Percentiles rank a stretch among this genome's conserved stretches.
phyloP scores from a whole-genome alignment of 75 land plant genomes.

The Cunninghamia lanceolata region DNA sequence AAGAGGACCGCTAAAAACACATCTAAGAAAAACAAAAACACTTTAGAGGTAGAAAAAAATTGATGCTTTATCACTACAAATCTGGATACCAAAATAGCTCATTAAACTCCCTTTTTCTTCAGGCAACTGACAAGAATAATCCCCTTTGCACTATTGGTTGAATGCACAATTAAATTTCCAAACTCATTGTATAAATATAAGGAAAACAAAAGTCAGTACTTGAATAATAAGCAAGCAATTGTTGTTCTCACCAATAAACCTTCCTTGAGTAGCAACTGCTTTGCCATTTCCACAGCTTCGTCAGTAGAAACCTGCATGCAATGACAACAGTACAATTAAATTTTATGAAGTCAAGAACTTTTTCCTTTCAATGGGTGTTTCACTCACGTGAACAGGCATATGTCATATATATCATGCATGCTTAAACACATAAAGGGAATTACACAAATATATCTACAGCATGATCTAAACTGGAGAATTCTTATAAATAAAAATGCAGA shows the following conservation, averaged over 20 bases:
- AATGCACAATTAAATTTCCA: not conserved
- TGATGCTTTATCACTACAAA: not conserved
- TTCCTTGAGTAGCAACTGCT: slow-evolving; percentile 42
- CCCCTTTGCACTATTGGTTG: not conserved
- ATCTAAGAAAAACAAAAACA: not conserved
- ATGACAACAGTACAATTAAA: not conserved
- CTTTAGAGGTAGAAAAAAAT: not conserved
- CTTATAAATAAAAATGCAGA: not conserved
- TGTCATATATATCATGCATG: not conserved
- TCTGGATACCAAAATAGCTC: not conserved
- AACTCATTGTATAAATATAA: not conserved
- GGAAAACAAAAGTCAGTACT: not conserved
- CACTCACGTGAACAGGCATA: not conserved
- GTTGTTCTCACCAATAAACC: slow-evolving; percentile 51
- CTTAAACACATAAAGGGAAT: not conserved
- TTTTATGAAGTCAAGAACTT: not conserved
- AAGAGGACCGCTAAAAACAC: not conserved
- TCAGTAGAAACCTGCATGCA: slow-evolving; percentile 36
- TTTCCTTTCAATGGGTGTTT: not conserved
- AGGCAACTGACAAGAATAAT: not conserved
- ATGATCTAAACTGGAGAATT: not conserved
- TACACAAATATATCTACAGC: not conserved
- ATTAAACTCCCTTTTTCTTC: not conserved
- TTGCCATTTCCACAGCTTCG: slow-evolving; percentile 52
- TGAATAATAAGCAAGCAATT: not conserved